Base-by-base conservation (phyloP, 2,329 filamentous ascomycete genomes). In the Penicillium sp. region DNA sequence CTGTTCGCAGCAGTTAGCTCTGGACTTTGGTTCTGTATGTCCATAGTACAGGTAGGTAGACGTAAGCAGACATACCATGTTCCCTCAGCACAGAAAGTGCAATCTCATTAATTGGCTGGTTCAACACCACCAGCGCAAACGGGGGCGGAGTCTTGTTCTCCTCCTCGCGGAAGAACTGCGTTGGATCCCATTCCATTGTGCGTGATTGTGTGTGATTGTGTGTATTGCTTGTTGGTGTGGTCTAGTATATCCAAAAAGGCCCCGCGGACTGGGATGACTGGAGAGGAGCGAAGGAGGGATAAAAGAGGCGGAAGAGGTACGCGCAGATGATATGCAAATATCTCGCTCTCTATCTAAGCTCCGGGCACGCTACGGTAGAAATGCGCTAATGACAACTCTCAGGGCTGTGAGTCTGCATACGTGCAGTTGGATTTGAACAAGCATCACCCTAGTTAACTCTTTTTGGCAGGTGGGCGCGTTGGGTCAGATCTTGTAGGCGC, bases 121-220 rank as follows among this genome's bases (percentile, higher is more conserved):
- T 88, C 19, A 90, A 78, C 48, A 89, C 78, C 49, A 90, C 70
- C 47, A 90, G 75, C 6, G 83, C 83, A 62, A 81, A 83, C 65
- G 71, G 70, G 57, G 69, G 58, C 46, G 68, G 63, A 46, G 67
- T 66, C 45, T 70, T 54, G 52, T 67, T 65, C 35, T 66, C 59
- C n/a, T 70, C 66, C 3, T 61, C 59, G 53, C 71, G 69, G 64
- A 80, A 78, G 68, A 79, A 79, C 47, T 73, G 73, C 31, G 76
- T 76, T 13, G 78, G 77, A 72, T 79, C 69, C 78, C 77, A 79
- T 62, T 77, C 75, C 35, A 26, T 61, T 21, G 9, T 55, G 47
- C 21, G 13, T 46, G n/a, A n/a, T 30, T 21, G 4, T 45, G 21
- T n/a, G 13, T 46, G n/a, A n/a, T 30, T 21, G 21, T 21, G 21